A percentile compares a stretch with the other conserved stretches of the same genome.
phyloP scores from a whole-genome alignment of 345 rosid genomes.

The Ceriops zippeliana region DNA sequence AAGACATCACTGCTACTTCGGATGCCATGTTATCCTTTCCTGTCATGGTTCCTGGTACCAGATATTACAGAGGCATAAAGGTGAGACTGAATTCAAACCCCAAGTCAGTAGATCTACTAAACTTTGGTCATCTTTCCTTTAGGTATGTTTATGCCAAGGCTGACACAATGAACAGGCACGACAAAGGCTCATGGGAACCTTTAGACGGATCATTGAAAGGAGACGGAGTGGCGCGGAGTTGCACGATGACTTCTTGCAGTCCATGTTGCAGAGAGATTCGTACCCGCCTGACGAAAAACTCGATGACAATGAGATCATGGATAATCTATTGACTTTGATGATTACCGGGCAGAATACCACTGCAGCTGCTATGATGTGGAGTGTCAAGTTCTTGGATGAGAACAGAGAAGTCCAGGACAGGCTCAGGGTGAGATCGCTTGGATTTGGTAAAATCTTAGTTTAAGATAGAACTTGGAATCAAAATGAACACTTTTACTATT shows the following conservation, averaged over 20 bases:
- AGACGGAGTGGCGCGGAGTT: conserved; percentile 39
- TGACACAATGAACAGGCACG: conserved; percentile 35
- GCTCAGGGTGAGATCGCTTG: conserved; percentile 39
- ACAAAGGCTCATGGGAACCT: conserved; percentile 36
- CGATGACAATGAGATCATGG: conserved; percentile 50
- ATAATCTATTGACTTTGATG: conserved; percentile 50
- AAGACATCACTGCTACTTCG: conserved; percentile 40
- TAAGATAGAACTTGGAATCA: too few species aligned
- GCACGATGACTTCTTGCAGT: conserved; percentile 43
- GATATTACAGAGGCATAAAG: conserved; percentile 56
- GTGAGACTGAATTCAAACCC: conserved; percentile 18
- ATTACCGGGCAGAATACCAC: conserved; percentile 61
- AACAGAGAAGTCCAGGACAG: conserved; percentile 41
- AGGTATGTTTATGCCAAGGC: not conserved
- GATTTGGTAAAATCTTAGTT: not conserved
- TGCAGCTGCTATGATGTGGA: conserved; percentile 67
- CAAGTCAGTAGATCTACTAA: not conserved
- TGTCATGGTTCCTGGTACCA: conserved; percentile 53
- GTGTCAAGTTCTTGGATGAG: conserved; percentile 49
- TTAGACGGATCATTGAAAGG: conserved; percentile 31
- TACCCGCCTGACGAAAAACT: conserved; percentile 43
- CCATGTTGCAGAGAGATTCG: conserved; percentile 45
- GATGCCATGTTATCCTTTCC: conserved; percentile 53
- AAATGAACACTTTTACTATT: too few species aligned
- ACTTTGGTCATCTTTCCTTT: not conserved